Evolutionary conservation across 2,329 filamentous ascomycete genomes (phyloP), one percentile per base, ranked within the genome.

Genomic region (Colletotrichum navitas): DNA sequence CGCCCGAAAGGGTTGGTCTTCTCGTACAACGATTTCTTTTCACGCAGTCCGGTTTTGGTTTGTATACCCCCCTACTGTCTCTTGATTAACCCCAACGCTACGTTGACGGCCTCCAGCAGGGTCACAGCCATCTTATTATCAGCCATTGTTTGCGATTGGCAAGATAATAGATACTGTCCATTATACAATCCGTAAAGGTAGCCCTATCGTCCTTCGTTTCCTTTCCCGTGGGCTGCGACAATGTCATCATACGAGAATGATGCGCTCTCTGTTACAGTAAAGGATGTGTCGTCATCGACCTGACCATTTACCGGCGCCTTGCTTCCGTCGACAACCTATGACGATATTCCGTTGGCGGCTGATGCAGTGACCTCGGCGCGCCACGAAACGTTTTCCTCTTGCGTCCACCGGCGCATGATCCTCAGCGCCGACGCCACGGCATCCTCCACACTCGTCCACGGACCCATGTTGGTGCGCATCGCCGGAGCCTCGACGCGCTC

Each of bases 381-480:
- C 86, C 86, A 88, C 24, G 81, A 78, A n/a, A 87, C 81, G 6
- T 77, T 77, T 70, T 87, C 84, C 3, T 82, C 80, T 11, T 80
- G 79, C 55, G 82, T 83, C 83, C 85, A 87, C 32, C 79, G 77
- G 3, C 79, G 79, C 73, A 88, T 77, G 5, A 86, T 76, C 8
- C 77, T 78, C 66, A 87, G 74, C 16, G 81, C 79, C 6, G 78
- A 76, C 10, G 78, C 76, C 16, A 83, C 82, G 8, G 83, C 79
- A 18, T 86, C 85, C 67, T 87, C 84, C 12, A 86, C 78, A 3
- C 79, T 79, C 11, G 81, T 82, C 84, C 85, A 86, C 0, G 83
- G 82, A 1, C 81, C 81, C n/a, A 83, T 74, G 61, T 75, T 76
- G 16, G 75, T 71, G 36, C 72, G 74, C 74, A 77, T 68, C 36